Percentiles rank a stretch among this genome's conserved stretches.
Evolutionary conservation across 2,329 filamentous ascomycete genomes (phyloP).

Genomic region (Penicillium crustosum): DNA sequence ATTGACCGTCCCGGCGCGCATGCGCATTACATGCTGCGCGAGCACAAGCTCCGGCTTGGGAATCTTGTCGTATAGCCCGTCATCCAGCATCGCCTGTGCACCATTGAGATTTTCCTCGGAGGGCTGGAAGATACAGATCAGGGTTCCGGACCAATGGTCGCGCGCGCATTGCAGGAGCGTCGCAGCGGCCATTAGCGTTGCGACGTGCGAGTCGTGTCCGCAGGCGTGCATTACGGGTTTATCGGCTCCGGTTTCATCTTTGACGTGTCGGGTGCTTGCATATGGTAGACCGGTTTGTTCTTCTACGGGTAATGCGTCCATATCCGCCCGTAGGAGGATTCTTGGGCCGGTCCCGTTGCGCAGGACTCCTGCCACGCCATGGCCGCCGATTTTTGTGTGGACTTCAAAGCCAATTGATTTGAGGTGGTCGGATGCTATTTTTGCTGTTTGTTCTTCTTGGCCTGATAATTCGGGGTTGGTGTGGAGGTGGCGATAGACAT

Average conservation of each 20-base stretch:
- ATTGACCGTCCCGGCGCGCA: slow-evolving; percentile 39
- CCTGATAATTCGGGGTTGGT: slow-evolving; percentile 57
- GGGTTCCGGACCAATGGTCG: slow-evolving; percentile 57
- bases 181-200: slow-evolving; percentile 57
- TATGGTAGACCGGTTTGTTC: slow-evolving; percentile 59
- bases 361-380: slow-evolving; percentile 59
- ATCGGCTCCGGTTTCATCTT: slow-evolving; percentile 48
- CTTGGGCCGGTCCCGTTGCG: slow-evolving; percentile 57
- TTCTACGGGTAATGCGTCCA: slow-evolving; percentile 60
- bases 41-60: slow-evolving; percentile 58
- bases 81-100: slow-evolving; percentile 59
- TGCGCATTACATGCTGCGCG: slow-evolving; percentile 54
- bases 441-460: slow-evolving; percentile 55
- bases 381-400: slow-evolving; percentile 56
- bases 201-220: slow-evolving; percentile 67
- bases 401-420: slow-evolving; percentile 45
- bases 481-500: slow-evolving; percentile 59
- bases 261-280: slow-evolving; percentile 50
- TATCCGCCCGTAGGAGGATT: slow-evolving; percentile 61
- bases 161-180: slow-evolving; percentile 47
- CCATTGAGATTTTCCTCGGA: slow-evolving; percentile 61
- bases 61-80: slow-evolving; percentile 55
- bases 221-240: slow-evolving; percentile 68
- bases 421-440: slow-evolving; percentile 46
- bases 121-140: slow-evolving; percentile 64